These are phyloP conservation scores for Cercospora canescens DNA, from an alignment of 2,329 filamentous ascomycete species.

Conservation along the genomic window DNA sequence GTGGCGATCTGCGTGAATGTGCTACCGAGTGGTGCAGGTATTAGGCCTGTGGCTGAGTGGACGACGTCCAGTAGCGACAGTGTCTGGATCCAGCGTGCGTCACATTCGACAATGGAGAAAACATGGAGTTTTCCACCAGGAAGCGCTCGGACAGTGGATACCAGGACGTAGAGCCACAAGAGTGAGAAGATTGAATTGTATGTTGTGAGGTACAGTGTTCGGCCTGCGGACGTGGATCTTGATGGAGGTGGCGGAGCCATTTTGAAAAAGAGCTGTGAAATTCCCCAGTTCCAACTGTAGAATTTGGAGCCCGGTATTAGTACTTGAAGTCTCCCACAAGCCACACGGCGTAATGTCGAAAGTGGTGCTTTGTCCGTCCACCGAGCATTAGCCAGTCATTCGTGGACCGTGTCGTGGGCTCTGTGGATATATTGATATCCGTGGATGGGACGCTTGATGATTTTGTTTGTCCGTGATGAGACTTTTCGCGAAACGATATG, in stretches of 20 bases:
- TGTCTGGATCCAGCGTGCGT: conserved; percentile 8
- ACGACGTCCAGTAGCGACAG: conserved; percentile 8
- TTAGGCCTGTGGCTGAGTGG: conserved; percentile 4
- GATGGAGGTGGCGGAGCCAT: not conserved
- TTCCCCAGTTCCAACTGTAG: not conserved
- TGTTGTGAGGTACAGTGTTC: not conserved
- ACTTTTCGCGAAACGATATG: not conserved
- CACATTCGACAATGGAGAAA: not conserved
- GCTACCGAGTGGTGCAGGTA: conserved; percentile 9
- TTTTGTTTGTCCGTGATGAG: no score
- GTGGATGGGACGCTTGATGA: no score
- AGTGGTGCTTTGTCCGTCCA: conserved; percentile 3
- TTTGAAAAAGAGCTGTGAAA: no score
- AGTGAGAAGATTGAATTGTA: conserved; percentile 4
- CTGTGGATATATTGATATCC: not conserved
- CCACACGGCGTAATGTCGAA: conserved; percentile 1
- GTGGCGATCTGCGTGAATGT: conserved; percentile 15
- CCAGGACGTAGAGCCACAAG: not conserved
- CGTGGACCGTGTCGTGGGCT: not conserved
- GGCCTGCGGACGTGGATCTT: not conserved
- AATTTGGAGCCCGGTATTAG: not conserved
- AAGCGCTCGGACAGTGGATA: not conserved
- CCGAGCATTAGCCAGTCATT: not conserved
- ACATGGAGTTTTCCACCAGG: not conserved
- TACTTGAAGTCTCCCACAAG: not conserved